Evolutionary conservation across 129 eudicot genomes (phyloP).

Genomic region (Saposhnikovia divaricata): DNA sequence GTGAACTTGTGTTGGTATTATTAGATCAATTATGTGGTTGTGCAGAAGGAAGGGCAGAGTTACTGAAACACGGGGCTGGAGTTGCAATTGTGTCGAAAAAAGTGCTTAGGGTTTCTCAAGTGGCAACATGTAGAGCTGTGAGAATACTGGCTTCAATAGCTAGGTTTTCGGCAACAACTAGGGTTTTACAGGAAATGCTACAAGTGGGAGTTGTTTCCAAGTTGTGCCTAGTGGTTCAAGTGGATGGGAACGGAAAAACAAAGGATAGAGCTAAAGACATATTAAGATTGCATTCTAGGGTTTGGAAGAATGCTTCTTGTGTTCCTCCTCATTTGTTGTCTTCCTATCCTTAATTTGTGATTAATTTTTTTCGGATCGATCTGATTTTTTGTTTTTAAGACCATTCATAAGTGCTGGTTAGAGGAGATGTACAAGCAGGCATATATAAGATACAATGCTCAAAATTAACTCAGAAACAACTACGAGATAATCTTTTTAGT

Average conservation of each 20-base stretch:
- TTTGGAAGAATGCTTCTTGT: slow-evolving; percentile 20
- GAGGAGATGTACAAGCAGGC: background rate
- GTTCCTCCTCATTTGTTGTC: slow-evolving; percentile 9
- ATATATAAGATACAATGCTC: background rate
- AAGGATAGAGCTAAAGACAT: slow-evolving; percentile 11
- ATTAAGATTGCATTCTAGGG: slow-evolving; percentile 17
- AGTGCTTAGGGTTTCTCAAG: slow-evolving; percentile 28
- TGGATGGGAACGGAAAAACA: slow-evolving; percentile 10
- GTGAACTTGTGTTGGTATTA: slow-evolving; percentile 12
- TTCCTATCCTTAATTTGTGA: slow-evolving; percentile 9
- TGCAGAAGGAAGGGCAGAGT: slow-evolving; percentile 29
- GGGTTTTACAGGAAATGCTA: slow-evolving; percentile 29
- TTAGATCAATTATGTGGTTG: slow-evolving; percentile 19
- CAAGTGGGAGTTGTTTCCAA: slow-evolving; percentile 19
- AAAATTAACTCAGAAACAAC: background rate
- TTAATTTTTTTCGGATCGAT: background rate
- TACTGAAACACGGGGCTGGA: slow-evolving; percentile 28
- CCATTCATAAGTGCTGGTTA: background rate
- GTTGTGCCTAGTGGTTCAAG: slow-evolving; percentile 19
- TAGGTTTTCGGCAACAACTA: slow-evolving; percentile 15
- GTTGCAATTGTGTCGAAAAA: slow-evolving; percentile 29
- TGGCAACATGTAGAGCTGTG: slow-evolving; percentile 24
- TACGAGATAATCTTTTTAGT: background rate
- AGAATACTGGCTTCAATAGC: slow-evolving; percentile 17
- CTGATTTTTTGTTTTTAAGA: too few relatives aligned